Base-by-base conservation (phyloP, 2,329 filamentous ascomycete genomes). In the Drechslerella coelobrocha region DNA sequence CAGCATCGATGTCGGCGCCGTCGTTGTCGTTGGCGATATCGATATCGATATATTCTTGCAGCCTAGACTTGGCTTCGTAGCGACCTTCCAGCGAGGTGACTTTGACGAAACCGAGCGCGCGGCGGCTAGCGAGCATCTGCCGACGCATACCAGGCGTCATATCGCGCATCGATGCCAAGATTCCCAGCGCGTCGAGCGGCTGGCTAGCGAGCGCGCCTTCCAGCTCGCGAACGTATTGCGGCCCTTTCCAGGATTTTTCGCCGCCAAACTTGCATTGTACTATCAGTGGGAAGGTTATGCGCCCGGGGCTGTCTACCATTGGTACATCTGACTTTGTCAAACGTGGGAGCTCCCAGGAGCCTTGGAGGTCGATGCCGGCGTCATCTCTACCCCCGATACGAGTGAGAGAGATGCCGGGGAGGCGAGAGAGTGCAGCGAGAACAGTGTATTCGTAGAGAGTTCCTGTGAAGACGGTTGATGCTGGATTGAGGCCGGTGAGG, bases 391-490 rank as follows among this genome's bases (percentile, higher is more conserved):
- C 85, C 26, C 90, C 90, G 1, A 88, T 83, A 29, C 89, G 85
- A 50, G 81, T 81, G 31, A 92, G 82, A 21, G 80, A 78, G 79
- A 93, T 89, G 59, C 87, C 86, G 56, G 68, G 59, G 5, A 89
- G 83, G 1, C 79, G 79, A 2, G 82, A 75, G 0, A 93, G 82
- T 0, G 84, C 79, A 2, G 79, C 77, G 4, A 84, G 83, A 2
- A 86, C 84, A 0, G 82, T 86, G 80, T 93, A 93, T 78, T 94
- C 90, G 80, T 90, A 93, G 77, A 84, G 85, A 0, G 89, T 93
- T 73, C 90, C 90, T 43, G 87, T 81, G 77, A 87, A 92, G 47
- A 86, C 82, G 0, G 85, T 86, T 14, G 84, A 86, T 2, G 78
- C 79, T 0, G 80, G 78, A 72, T 85, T 82, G 21, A 91, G 81